Percentiles rank a stretch among this genome's conserved stretches.
phyloP scores from a whole-genome alignment of 2,329 filamentous ascomycete genomes.

The Mycosphaerella sp. region DNA sequence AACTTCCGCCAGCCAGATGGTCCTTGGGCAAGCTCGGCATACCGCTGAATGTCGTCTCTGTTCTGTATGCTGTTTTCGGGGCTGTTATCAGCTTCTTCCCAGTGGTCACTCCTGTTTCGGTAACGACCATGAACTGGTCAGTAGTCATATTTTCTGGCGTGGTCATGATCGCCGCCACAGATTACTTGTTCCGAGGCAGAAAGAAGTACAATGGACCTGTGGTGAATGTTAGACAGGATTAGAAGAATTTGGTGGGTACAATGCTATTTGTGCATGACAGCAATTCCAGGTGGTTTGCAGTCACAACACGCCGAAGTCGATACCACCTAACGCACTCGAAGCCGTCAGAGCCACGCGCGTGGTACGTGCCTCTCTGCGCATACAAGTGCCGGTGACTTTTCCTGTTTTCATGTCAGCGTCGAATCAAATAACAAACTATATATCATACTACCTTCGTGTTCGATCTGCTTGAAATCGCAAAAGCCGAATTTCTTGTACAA shows the following conservation, averaged over 20 bases:
- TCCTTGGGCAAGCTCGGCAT: slow-evolving; percentile 11
- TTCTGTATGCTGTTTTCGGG: slow-evolving; percentile 10
- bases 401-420: neutral
- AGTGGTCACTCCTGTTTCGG: slow-evolving; percentile 9
- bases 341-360: neutral
- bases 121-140: slow-evolving; percentile 20
- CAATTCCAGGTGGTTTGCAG: too few species aligned
- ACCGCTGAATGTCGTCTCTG: slow-evolving; percentile 13
- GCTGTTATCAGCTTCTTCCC: slow-evolving; percentile 21
- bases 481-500: slow-evolving; percentile 28
- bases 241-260: neutral
- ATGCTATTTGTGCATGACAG: neutral
- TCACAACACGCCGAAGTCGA: slow-evolving; percentile 1
- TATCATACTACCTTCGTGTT: neutral
- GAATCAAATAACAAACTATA: neutral
- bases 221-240: slow-evolving; percentile 7
- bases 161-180: slow-evolving; percentile 7
- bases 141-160: slow-evolving; percentile 18
- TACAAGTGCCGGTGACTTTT: slow-evolving; percentile 1
- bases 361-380: slow-evolving; percentile 1
- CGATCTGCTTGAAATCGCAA: slow-evolving; percentile 9
- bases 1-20: slow-evolving; percentile 15
- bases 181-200: slow-evolving; percentile 13
- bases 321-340: neutral
- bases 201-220: slow-evolving; percentile 16